phyloP scores from a whole-genome alignment of 2,329 filamentous ascomycete genomes.

The Pseudogymnoascus sp. region DNA sequence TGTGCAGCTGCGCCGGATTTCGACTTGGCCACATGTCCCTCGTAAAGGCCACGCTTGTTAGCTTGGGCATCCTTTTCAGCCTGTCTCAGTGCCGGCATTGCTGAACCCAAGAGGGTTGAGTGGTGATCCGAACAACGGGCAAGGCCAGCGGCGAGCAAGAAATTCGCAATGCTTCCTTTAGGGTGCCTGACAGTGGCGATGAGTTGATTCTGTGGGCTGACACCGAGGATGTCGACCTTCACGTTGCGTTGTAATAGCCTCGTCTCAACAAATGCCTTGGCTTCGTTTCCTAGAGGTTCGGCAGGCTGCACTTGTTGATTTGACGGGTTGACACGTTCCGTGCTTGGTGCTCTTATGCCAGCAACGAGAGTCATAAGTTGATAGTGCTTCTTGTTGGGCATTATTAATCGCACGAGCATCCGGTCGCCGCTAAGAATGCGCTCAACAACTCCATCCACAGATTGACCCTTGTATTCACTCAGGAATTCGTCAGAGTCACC shows the following conservation, averaged over 20 bases:
- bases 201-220: conserved; percentile 86
- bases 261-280: conserved; percentile 78
- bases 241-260: conserved; percentile 81
- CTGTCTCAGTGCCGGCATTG: conserved; percentile 78
- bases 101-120: conserved; percentile 79
- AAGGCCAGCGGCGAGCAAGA: conserved; percentile 80
- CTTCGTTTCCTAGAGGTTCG: conserved; percentile 85
- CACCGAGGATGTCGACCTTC: conserved; percentile 73
- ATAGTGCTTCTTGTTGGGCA: conserved; percentile 70
- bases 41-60: conserved; percentile 71
- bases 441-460: conserved; percentile 80
- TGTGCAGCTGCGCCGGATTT: conserved; percentile 53
- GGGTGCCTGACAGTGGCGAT: conserved; percentile 83
- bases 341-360: conserved; percentile 83
- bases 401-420: conserved; percentile 72
- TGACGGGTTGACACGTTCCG: conserved; percentile 71
- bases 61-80: conserved; percentile 82
- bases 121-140: conserved; percentile 94
- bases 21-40: conserved; percentile 66
- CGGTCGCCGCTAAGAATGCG: conserved; percentile 87
- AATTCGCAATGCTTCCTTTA: conserved; percentile 85
- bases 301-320: conserved; percentile 66
- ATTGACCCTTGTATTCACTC: conserved; percentile 76
- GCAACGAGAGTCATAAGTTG: conserved; percentile 86
- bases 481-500: conserved; percentile 68